Evolutionary conservation across 176 grass and related monocot genomes (phyloP).

Genomic region (Oryza punctata): DNA sequence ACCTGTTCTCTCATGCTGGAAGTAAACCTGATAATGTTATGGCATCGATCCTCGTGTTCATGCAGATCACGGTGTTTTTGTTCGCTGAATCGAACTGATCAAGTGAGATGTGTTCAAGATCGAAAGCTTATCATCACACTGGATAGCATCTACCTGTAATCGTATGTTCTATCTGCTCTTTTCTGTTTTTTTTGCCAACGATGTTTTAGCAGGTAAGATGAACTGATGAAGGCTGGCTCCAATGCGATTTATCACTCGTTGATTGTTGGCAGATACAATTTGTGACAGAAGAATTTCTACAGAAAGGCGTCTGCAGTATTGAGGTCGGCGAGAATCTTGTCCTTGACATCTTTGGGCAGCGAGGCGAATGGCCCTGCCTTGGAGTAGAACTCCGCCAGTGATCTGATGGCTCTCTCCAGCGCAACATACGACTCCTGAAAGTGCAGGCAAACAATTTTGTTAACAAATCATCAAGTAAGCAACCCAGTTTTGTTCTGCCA

Average conservation of each 20-base stretch:
- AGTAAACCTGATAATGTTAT: background rate
- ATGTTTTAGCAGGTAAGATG: background rate
- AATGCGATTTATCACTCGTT: background rate
- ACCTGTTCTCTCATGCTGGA: slow-evolving; percentile 8
- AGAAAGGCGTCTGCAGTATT: slow-evolving; percentile 67
- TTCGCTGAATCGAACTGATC: background rate
- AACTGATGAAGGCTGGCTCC: background rate
- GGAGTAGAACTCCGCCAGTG: slow-evolving; percentile 78
- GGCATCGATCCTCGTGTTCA: background rate
- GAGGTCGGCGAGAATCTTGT: slow-evolving; percentile 74
- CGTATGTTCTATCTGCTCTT: background rate
- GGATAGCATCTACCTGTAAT: background rate
- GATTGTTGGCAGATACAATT: background rate
- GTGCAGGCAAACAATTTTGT: background rate
- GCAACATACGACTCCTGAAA: slow-evolving; percentile 74
- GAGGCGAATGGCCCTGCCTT: slow-evolving; percentile 79
- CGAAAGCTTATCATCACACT: background rate
- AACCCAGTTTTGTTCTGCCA: background rate
- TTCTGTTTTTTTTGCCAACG: background rate
- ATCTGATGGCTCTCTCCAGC: slow-evolving; percentile 83
- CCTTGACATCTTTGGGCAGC: slow-evolving; percentile 61
- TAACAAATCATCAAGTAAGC: background rate
- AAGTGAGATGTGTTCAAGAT: background rate
- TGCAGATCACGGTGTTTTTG: background rate
- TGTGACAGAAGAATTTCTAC: slow-evolving; percentile 20